Conservation (phyloP, 2,329 filamentous ascomycete species). For the Ascochyta lentis region DNA sequence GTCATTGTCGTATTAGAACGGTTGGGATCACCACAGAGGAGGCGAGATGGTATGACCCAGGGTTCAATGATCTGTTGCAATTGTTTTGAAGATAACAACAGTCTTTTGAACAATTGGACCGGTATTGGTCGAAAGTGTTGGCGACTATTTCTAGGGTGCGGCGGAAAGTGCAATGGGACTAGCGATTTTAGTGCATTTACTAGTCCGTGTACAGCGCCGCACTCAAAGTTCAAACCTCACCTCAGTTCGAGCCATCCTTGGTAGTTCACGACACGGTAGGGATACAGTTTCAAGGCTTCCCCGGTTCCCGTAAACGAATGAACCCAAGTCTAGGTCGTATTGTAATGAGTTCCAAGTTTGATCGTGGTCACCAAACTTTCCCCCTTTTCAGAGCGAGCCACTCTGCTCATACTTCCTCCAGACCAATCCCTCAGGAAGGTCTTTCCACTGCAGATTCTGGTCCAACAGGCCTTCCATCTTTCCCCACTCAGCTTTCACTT, state of each 20-base stretch:
- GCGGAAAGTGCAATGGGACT: neutral
- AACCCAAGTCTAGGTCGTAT: neutral
- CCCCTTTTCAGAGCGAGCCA: neutral
- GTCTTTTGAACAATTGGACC: no score
- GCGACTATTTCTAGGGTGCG: neutral
- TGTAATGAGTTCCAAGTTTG: neutral
- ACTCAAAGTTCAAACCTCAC: neutral
- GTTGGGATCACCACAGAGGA: neutral
- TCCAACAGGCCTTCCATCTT: slow-evolving; percentile 26
- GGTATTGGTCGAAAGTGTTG: no score
- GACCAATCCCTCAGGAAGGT: slow-evolving; percentile 26
- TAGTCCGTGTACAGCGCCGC: neutral
- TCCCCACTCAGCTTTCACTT: slow-evolving; percentile 25
- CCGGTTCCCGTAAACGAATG: no score
- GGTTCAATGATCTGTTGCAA: neutral
- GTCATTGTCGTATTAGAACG: neutral
- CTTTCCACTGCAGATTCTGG: slow-evolving; percentile 28
- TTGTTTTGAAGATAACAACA: neutral
- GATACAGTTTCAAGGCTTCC: no score
- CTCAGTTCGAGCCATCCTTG: neutral
- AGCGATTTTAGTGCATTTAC: neutral
- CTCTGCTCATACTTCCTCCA: slow-evolving; percentile 22
- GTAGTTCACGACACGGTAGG: no score
- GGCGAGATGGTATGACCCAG: neutral
- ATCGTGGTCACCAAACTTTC: neutral